Conservation (phyloP, 73 alveolate genomes). For the Paramecium tetraurelia region DNA sequence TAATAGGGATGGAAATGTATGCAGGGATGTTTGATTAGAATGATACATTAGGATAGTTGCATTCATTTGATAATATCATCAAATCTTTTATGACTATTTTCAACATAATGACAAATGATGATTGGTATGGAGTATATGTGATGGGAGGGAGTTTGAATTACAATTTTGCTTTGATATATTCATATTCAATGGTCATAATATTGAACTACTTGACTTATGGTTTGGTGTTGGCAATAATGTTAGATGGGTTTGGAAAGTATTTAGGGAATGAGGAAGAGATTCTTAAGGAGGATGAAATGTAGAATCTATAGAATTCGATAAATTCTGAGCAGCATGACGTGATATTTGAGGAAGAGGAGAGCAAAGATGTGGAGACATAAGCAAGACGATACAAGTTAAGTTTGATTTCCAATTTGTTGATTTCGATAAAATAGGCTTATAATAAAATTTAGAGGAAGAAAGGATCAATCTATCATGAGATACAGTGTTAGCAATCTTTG, state of each 20-base stretch:
- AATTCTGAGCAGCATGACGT: neutral
- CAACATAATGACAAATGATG: slow-evolving; percentile 33
- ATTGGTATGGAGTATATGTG: slow-evolving; percentile 33
- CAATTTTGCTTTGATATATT: neutral
- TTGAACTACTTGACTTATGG: slow-evolving; percentile 21
- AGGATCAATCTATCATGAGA: neutral
- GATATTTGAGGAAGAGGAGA: neutral
- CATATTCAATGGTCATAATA: neutral
- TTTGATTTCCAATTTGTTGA: neutral
- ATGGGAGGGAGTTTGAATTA: neutral
- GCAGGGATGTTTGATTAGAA: neutral
- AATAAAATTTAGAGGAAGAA: neutral
- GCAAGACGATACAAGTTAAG: neutral
- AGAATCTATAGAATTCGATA: neutral
- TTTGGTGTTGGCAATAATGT: slow-evolving; percentile 17
- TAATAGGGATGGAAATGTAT: slow-evolving; percentile 10
- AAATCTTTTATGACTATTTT: slow-evolving; percentile 23
- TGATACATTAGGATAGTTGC: neutral
- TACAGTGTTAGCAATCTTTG: neutral
- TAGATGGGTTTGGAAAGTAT: slow-evolving; percentile 26
- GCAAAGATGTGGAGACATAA: neutral
- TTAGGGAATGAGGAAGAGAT: neutral
- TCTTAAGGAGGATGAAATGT: neutral
- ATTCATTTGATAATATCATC: slow-evolving; percentile 9
- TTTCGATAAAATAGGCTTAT: neutral